phyloP scores from a whole-genome alignment of 2,329 filamentous ascomycete genomes.

The Fusarium tricinctum region DNA sequence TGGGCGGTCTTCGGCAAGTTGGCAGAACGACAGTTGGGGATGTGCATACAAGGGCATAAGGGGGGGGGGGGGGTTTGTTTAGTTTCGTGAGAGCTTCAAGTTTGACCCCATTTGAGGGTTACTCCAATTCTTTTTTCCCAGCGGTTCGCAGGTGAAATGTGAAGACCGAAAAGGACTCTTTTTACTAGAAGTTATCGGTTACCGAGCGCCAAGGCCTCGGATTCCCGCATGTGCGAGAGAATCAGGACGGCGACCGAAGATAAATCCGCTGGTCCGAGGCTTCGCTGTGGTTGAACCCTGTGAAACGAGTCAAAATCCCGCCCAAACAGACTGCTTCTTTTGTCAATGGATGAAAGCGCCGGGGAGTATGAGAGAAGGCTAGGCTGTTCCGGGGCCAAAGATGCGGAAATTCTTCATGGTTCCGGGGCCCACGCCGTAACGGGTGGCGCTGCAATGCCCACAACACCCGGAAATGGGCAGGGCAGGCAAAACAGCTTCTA shows the following conservation, averaged over 20 bases:
- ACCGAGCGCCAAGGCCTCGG: conserved; percentile 46
- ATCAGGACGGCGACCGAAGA: conserved; percentile 47
- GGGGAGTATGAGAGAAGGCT: conserved; percentile 30
- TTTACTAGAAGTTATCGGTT: conserved; percentile 37
- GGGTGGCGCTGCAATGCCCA: conserved; percentile 38
- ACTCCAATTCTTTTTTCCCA: conserved; percentile 39
- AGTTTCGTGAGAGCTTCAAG: conserved; percentile 38
- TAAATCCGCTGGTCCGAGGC: conserved; percentile 50
- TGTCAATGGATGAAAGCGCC: conserved; percentile 42
- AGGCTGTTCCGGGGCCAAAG: conserved; percentile 40
- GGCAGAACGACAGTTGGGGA: conserved; percentile 41
- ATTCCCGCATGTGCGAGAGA: conserved; percentile 45
- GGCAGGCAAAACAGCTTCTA: conserved; percentile 23
- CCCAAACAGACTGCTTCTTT: conserved; percentile 39
- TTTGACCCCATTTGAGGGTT: conserved; percentile 31
- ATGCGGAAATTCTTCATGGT: conserved; percentile 49
- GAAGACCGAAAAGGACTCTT: conserved; percentile 18
- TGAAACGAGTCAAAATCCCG: conserved; percentile 34
- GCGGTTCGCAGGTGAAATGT: conserved; percentile 25
- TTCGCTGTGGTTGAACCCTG: conserved; percentile 20
- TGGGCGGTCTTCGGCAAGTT: conserved; percentile 45
- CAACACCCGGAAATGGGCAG: conserved; percentile 36
- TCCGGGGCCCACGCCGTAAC: conserved; percentile 43
- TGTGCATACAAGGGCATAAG: conserved; percentile 25
- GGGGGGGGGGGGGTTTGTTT: conserved; percentile 29